Base-by-base conservation (phyloP, 139 green algal species). In the Ulvella scutata region DNA sequence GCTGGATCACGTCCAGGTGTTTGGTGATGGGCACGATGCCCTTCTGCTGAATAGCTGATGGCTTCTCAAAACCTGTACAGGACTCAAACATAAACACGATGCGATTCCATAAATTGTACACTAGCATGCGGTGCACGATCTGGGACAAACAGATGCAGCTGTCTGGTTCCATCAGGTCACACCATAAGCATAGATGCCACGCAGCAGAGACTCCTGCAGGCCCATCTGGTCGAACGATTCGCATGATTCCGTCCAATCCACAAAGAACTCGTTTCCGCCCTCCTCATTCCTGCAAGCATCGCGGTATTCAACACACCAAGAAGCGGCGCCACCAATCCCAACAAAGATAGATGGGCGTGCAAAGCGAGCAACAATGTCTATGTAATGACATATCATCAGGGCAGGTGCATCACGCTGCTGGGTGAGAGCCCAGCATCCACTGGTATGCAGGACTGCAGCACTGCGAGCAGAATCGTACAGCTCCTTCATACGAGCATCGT, bases 121-220 rank as follows among this genome's bases (percentile, higher is more conserved):
- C n/a, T n/a, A n/a, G n/a, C n/a, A n/a, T n/a, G n/a, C n/a, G n/a
- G n/a, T n/a, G n/a, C n/a, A n/a, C n/a, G n/a, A n/a, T n/a, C n/a
- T n/a, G n/a, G n/a, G n/a, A n/a, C n/a, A n/a, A n/a, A n/a, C n/a
- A n/a, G n/a, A n/a, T n/a, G n/a, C n/a, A n/a, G n/a, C n/a, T n/a
- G n/a, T n/a, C n/a, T n/a, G n/a, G n/a, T n/a, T n/a, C n/a, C n/a
- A n/a, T n/a, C n/a, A n/a, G n/a, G n/a, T n/a, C 51, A 26, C 76
- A 97, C 95, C 95, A 76, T 98, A 99, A 4, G 93, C 95, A 79
- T 98, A 99, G 82, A 99, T 99, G 36, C 95, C 95, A 79, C 95
- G 90, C 76, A 99, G 88, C 79, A 99, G 88, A 82, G 97, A 98
- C 90, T 99, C 95, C 75, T 98, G 91, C 72, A 99, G 88, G 35